These are phyloP conservation scores for Xylaria intraflava DNA, from an alignment of 495 filamentous ascomycete species.

Conservation along the genomic window DNA sequence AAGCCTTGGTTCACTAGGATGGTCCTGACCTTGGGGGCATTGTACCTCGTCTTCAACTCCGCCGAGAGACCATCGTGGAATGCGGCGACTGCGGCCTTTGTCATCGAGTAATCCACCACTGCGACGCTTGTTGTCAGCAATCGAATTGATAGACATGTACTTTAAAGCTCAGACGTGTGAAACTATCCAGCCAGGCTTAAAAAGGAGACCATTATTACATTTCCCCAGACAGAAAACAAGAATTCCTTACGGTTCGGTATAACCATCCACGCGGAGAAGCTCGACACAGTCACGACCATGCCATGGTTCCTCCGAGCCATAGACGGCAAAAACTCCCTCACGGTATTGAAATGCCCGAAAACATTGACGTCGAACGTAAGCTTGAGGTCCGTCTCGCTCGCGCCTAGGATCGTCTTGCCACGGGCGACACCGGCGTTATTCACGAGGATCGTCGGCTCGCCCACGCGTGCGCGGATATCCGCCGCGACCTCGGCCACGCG, in stretches of 20 bases:
- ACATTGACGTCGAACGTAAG: slow-evolving; percentile 70
- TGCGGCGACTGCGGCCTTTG: slow-evolving; percentile 58
- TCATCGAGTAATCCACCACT: slow-evolving; percentile 60
- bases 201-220: too few relatives aligned
- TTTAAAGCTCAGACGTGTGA: too few relatives aligned
- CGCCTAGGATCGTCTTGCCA: slow-evolving; percentile 54
- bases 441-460: slow-evolving; percentile 63
- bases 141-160: too few relatives aligned
- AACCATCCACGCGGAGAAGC: slow-evolving; percentile 51
- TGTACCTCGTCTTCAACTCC: slow-evolving; percentile 55
- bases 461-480: slow-evolving; percentile 48
- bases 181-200: too few relatives aligned
- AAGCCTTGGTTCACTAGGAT: slow-evolving; percentile 61
- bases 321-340: slow-evolving; percentile 58
- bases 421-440: slow-evolving; percentile 67
- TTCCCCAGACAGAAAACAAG: too few relatives aligned
- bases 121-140: slow-evolving; percentile 10
- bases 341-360: slow-evolving; percentile 58
- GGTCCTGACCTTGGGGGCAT: slow-evolving; percentile 58
- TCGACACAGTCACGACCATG: slow-evolving; percentile 69
- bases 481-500: slow-evolving; percentile 42
- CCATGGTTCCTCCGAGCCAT: slow-evolving; percentile 62
- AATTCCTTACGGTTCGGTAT: slow-evolving; percentile 38
- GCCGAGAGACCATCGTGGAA: slow-evolving; percentile 66
- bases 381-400: slow-evolving; percentile 48